phyloP scores from a whole-genome alignment of 768 basidiomycete species.

The Rhizopogon sp. region DNA sequence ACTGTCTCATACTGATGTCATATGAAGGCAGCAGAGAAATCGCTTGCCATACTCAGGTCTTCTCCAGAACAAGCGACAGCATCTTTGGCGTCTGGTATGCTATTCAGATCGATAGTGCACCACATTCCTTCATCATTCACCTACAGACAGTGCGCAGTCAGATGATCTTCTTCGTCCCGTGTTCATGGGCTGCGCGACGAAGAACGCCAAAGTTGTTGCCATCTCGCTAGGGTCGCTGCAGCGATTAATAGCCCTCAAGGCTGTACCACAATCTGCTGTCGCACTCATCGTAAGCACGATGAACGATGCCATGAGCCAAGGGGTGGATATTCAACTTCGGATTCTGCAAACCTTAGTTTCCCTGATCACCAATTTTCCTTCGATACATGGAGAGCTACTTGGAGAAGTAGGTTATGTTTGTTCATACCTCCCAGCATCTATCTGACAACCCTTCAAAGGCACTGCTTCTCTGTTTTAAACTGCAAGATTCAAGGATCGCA shows the following conservation, averaged over 20 bases:
- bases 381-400: constrained; percentile 73
- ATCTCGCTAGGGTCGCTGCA: constrained; percentile 90
- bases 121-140: constrained; percentile 8
- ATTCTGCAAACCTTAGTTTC: constrained; percentile 91
- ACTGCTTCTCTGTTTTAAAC: constrained; percentile 87
- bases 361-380: constrained; percentile 83
- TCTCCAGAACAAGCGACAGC: constrained; percentile 76
- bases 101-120: neutral
- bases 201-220: constrained; percentile 90
- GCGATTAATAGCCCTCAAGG: constrained; percentile 81
- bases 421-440: too few species aligned
- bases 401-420: constrained; percentile 66
- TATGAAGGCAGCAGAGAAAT: constrained; percentile 81
- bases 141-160: constrained; percentile 69
- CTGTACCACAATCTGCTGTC: constrained; percentile 76
- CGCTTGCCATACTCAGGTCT: constrained; percentile 72
- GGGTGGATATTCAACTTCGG: constrained; percentile 94
- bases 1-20: constrained; percentile 9
- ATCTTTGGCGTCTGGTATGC: constrained; percentile 68
- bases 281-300: constrained; percentile 80
- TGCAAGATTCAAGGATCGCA: constrained; percentile 92
- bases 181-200: constrained; percentile 91
- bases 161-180: constrained; percentile 81
- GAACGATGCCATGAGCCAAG: constrained; percentile 84
- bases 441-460: constrained; percentile 46